Evolutionary conservation across 1,284 basidiomycete species (phyloP).

Genomic region (Rhodofomes roseus): DNA sequence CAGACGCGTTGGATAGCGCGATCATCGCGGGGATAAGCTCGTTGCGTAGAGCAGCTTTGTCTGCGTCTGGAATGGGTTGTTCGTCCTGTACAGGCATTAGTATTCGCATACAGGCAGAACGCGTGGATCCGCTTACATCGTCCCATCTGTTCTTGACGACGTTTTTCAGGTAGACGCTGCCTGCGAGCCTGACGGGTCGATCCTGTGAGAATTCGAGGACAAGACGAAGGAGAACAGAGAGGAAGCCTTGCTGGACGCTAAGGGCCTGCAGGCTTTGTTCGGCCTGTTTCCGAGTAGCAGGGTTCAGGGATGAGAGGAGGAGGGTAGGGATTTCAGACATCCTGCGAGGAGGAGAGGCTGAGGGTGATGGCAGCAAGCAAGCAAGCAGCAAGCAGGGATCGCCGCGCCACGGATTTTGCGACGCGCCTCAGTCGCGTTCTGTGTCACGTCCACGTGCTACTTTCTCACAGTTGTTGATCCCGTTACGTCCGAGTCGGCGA

Average conservation of each 20-base stretch:
- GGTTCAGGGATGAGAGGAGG: conserved; percentile 72
- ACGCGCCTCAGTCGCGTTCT: too few relatives aligned
- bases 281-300: conserved; percentile 71
- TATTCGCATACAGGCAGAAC: neutral
- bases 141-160: conserved; percentile 82
- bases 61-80: conserved; percentile 53
- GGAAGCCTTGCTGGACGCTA: conserved; percentile 76
- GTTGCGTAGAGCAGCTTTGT: conserved; percentile 65
- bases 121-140: conserved; percentile 51
- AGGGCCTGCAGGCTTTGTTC: conserved; percentile 70
- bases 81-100: conserved; percentile 48
- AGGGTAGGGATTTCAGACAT: conserved; percentile 69
- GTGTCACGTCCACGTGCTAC: too few relatives aligned
- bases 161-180: conserved; percentile 88
- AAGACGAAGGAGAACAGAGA: conserved; percentile 67
- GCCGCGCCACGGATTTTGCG: too few relatives aligned
- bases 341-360: neutral
- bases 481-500: too few relatives aligned
- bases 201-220: conserved; percentile 68
- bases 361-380: neutral
- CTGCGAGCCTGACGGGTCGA: conserved; percentile 74
- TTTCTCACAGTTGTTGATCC: too few relatives aligned
- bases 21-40: conserved; percentile 84
- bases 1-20: conserved; percentile 59
- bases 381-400: too few relatives aligned